Evolutionary conservation across 202 grass and related monocot genomes (phyloP).

Genomic region (Carex sylvatica): DNA sequence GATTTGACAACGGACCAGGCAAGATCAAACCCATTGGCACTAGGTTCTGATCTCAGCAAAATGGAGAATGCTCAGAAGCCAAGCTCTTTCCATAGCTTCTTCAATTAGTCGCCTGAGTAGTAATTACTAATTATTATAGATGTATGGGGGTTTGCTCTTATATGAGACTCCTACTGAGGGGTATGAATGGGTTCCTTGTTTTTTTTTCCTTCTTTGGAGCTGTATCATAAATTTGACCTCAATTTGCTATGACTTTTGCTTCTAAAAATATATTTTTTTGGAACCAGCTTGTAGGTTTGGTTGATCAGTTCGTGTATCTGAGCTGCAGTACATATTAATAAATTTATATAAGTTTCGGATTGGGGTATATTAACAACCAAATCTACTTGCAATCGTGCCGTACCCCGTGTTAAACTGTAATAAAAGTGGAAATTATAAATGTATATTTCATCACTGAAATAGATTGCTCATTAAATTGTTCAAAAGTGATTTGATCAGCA

Average conservation of each 20-base stretch:
- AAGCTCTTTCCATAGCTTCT: conserved; percentile 28
- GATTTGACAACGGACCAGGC: conserved; percentile 13
- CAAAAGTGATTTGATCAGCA: no score
- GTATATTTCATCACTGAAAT: no score
- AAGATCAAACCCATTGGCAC: conserved; percentile 9
- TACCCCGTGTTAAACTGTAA: no score
- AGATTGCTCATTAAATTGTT: no score
- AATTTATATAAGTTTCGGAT: neutral
- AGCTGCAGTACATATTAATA: neutral
- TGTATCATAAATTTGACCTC: conserved; percentile 14
- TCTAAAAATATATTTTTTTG: neutral
- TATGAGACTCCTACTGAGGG: neutral
- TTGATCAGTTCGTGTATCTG: neutral
- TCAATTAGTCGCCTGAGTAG: conserved; percentile 2
- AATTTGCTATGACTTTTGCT: neutral
- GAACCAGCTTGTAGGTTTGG: neutral
- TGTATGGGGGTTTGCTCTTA: conserved; percentile 8
- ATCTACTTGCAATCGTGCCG: no score
- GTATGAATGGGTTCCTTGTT: neutral
- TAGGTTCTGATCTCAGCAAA: conserved; percentile 24
- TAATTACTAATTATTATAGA: neutral
- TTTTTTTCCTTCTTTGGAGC: neutral
- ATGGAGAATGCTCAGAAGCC: conserved; percentile 15
- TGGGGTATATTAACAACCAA: no score
- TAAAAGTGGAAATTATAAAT: no score